Evolutionary conservation across 2,329 filamentous ascomycete species (phyloP), one percentile per base, ranked within the genome.

Genomic region (Xylariales sp.): DNA sequence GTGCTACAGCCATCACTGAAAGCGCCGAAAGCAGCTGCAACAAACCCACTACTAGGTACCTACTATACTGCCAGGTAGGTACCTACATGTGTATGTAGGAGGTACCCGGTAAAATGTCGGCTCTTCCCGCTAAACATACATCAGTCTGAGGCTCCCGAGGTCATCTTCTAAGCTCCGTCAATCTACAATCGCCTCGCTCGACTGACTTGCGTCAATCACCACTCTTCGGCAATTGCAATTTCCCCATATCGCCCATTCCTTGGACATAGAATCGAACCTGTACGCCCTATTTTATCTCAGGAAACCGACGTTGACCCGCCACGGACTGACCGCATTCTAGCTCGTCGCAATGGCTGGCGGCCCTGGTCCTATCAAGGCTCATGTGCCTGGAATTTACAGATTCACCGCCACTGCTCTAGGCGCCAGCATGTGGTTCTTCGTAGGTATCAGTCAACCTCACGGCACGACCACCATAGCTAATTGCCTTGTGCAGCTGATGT

Each of bases 361-460:
- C 57, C 69, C 66, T 46, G 74, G 74, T 66, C 75, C 75, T 48
- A 69, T 74, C 49, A 74, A 60, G 74, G 83, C 85, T 71, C 84
- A 85, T 73, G 85, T 86, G 69, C 82, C 83, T 46, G 80, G 81
- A 58, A 78, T 97, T 73, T 97, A 98, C 85, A 89, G 93, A 79
- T 91, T 95, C 81, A 88, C 90, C 66, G 95, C 93, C 54, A 97
- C 93, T 52, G 93, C 91, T 69, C 86, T 99, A 71, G 93, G 94
- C 74, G 96, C 96, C 63, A 93, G 92, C 83, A 99, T 98, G 96
- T 99, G 96, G 96, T 98, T 99, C 84, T 99, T 96, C 81, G 94
- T 98, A 88, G 78, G 91, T 64, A 68, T 55, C 66, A 53, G 30
- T 64, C 16, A 12, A 9, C 32, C 18, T 14, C 34, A 30, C 28